Percentiles rank a stretch among this genome's conserved stretches.
phyloP scores from a whole-genome alignment of 1,284 basidiomycete species.

The Ceratobasidium theobromae region DNA sequence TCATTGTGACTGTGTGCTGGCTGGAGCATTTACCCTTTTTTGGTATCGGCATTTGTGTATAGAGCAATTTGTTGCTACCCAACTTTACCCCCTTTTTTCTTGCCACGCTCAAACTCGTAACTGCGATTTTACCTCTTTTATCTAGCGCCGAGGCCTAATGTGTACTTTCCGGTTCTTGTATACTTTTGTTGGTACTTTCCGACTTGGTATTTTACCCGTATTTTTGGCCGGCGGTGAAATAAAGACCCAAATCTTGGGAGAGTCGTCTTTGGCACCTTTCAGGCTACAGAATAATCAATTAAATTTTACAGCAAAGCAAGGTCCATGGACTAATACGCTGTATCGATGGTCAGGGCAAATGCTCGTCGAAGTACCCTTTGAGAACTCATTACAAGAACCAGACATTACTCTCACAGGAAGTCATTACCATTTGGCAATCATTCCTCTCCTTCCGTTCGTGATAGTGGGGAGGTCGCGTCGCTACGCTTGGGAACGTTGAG shows the following conservation, averaged over 20 bases:
- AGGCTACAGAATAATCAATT: background rate
- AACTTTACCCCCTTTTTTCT: no score
- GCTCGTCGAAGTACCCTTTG: no score
- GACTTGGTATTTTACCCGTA: no score
- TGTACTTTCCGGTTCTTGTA: no score
- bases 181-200: no score
- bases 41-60: no score
- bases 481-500: constrained; percentile 20
- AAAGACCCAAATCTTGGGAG: background rate
- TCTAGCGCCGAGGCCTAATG: no score
- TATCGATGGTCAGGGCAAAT: background rate
- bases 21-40: background rate
- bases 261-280: background rate
- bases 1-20: background rate
- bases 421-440: background rate
- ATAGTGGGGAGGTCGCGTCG: constrained; percentile 27
- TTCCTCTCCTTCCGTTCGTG: constrained; percentile 18
- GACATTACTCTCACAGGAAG: background rate
- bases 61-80: no score
- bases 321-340: constrained; percentile 9
- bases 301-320: constrained; percentile 22
- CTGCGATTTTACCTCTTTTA: no score
- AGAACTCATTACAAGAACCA: no score
- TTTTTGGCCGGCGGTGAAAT: no score
- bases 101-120: no score